Evolutionary conservation across 2,329 filamentous ascomycete genomes (phyloP).

Genomic region (Paracoccidioides lutzii): DNA sequence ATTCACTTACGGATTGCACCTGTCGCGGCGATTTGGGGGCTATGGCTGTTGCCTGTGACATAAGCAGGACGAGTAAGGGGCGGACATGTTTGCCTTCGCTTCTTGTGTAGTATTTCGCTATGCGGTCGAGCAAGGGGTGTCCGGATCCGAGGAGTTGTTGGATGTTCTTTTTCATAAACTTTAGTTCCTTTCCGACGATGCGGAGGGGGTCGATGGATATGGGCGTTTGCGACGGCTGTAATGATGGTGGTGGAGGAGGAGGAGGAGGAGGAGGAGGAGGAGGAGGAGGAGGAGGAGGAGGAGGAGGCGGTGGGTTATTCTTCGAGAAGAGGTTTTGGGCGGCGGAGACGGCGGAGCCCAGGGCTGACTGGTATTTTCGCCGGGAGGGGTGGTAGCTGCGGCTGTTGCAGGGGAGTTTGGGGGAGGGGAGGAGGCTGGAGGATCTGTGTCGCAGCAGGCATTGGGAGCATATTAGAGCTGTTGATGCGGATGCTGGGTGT

Average conservation of each 20-base stretch:
- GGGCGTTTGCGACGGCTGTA: conserved; percentile 13
- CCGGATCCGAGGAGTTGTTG: conserved; percentile 84
- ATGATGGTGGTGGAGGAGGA: not conserved
- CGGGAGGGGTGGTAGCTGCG: conserved; percentile 30
- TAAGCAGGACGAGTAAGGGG: conserved; percentile 85
- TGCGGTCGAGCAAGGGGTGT: conserved; percentile 85
- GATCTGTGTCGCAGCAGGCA: conserved; percentile 17
- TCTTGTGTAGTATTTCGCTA: conserved; percentile 95
- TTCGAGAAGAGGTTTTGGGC: conserved; percentile 38
- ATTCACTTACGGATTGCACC: conserved; percentile 10
- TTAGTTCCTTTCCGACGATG: conserved; percentile 91
- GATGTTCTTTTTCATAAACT: conserved; percentile 88
- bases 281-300: conserved; percentile 9
- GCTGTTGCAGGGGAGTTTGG: conserved; percentile 12
- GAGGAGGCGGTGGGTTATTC: conserved; percentile 19
- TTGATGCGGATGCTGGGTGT: conserved; percentile 9
- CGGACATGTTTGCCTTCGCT: conserved; percentile 94
- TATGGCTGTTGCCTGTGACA: conserved; percentile 86
- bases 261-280: conserved; percentile 7
- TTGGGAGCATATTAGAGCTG: conserved; percentile 28
- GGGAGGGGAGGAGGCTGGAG: conserved; percentile 19
- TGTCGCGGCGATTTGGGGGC: conserved; percentile 48
- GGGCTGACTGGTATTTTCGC: conserved; percentile 27
- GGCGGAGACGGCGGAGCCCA: conserved; percentile 37
- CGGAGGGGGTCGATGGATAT: conserved; percentile 77